Conservation (phyloP, 768 basidiomycete genomes). For the Rubroboletus satanas region DNA sequence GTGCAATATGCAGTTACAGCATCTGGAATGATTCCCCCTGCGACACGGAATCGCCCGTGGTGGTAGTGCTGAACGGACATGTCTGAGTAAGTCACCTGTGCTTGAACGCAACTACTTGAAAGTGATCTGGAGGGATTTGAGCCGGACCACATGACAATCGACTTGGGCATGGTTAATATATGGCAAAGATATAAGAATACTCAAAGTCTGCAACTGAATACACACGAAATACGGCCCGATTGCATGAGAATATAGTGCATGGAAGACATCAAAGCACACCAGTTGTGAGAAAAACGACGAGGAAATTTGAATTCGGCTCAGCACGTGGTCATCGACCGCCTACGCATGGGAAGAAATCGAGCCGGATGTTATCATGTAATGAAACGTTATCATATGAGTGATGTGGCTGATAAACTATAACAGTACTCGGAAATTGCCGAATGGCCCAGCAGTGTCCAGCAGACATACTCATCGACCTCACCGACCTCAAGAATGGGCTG, state of each 20-base stretch:
- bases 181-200: not conserved
- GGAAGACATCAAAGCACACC: not conserved
- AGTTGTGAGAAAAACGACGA: not conserved
- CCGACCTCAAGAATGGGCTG: slow-evolving; percentile 79
- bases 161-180: not conserved
- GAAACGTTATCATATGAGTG: slow-evolving; percentile 2
- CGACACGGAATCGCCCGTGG: slow-evolving; percentile 51
- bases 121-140: not conserved
- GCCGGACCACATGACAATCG: not conserved
- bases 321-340: not conserved
- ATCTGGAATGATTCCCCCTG: slow-evolving; percentile 52
- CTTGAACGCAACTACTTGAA: not conserved
- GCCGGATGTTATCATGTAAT: not conserved
- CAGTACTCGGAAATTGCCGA: slow-evolving; percentile 36
- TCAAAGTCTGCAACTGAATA: not conserved
- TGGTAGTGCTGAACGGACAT: slow-evolving; percentile 44
- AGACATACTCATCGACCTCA: slow-evolving; percentile 38
- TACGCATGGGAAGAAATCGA: not conserved
- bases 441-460: slow-evolving; percentile 1
- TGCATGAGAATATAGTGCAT: not conserved
- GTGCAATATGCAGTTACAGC: slow-evolving; percentile 59
- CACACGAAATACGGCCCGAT: slow-evolving; percentile 1
- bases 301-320: not conserved
- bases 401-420: slow-evolving; percentile 41
- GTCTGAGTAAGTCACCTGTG: not conserved